A percentile compares a stretch with the other conserved stretches of the same genome.
phyloP scores from a whole-genome alignment of 1,284 basidiomycete genomes.

The Cryptococcus sp. region DNA sequence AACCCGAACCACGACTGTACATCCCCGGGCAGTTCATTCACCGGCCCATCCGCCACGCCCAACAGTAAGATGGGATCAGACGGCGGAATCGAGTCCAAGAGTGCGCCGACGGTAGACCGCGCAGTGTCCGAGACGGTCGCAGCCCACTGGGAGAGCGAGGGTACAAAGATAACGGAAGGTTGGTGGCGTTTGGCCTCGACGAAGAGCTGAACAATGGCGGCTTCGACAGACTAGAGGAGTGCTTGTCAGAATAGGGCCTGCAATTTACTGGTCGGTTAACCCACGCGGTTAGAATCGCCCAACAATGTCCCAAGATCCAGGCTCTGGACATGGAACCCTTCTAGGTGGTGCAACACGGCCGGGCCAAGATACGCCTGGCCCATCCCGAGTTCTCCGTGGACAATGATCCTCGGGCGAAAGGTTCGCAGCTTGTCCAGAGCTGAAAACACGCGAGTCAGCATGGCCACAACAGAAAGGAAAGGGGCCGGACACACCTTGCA shows the following conservation, averaged over 20 bases:
- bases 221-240: conserved; percentile 70
- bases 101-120: conserved; percentile 77
- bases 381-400: conserved; percentile 81
- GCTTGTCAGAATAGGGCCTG: neutral
- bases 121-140: conserved; percentile 78
- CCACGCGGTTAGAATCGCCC: conserved; percentile 81
- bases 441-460: conserved; percentile 45
- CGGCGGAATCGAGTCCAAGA: conserved; percentile 84
- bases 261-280: conserved; percentile 22
- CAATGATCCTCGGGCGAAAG: conserved; percentile 81
- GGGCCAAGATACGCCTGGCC: conserved; percentile 88
- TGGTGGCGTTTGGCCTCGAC: conserved; percentile 96
- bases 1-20: conserved; percentile 89
- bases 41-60: conserved; percentile 76
- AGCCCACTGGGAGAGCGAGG: conserved; percentile 83
- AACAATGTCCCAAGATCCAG: conserved; percentile 86
- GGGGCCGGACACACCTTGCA: conserved; percentile 64
- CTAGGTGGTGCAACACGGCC: conserved; percentile 86
- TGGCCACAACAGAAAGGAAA: neutral
- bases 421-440: conserved; percentile 88
- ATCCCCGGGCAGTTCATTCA: conserved; percentile 70
- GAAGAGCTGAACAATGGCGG: conserved; percentile 92
- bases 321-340: conserved; percentile 93
- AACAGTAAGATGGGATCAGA: conserved; percentile 90
- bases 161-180: conserved; percentile 93